Conservation (phyloP, 2,329 filamentous ascomycete genomes). For the Aspergillus amoenus region DNA sequence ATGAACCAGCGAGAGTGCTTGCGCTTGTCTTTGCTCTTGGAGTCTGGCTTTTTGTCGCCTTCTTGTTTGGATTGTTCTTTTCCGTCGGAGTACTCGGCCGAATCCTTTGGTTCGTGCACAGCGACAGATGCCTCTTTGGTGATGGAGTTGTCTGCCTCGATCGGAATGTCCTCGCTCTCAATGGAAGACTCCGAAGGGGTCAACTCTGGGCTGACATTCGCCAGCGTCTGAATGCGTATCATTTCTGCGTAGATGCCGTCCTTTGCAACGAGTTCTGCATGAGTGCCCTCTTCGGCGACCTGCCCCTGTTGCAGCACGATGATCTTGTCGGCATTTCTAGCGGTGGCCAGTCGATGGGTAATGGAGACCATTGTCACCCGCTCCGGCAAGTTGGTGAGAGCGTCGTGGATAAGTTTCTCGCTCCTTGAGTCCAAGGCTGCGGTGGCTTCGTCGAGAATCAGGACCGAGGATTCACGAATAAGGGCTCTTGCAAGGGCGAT, state of each 20-base stretch:
- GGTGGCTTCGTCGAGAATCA: conserved; percentile 49
- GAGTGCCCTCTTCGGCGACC: conserved; percentile 41
- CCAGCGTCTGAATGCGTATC: conserved; percentile 12
- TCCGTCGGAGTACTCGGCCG: no score
- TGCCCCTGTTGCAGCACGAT: conserved; percentile 36
- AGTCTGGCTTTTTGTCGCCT: no score
- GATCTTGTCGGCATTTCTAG: conserved; percentile 39
- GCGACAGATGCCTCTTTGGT: no score
- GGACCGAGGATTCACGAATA: conserved; percentile 77
- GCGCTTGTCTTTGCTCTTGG: no score
- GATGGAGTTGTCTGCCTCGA: no score
- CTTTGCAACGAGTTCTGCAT: conserved; percentile 52
- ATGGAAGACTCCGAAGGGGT: not conserved
- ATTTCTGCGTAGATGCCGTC: no score
- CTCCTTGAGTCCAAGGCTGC: conserved; percentile 37
- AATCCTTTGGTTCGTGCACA: no score
- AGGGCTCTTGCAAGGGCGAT: conserved; percentile 85
- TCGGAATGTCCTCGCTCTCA: no score
- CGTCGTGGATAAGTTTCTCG: conserved; percentile 35
- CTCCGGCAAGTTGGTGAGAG: conserved; percentile 27
- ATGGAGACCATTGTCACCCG: conserved; percentile 36
- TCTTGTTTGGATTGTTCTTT: no score
- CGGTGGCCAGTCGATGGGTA: conserved; percentile 38
- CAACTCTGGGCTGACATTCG: no score
- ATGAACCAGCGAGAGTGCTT: no score